Percentiles rank a stretch among this genome's conserved stretches.
Conservation (phyloP, 1,139 yeast species). For the Geotrichum siamense region DNA sequence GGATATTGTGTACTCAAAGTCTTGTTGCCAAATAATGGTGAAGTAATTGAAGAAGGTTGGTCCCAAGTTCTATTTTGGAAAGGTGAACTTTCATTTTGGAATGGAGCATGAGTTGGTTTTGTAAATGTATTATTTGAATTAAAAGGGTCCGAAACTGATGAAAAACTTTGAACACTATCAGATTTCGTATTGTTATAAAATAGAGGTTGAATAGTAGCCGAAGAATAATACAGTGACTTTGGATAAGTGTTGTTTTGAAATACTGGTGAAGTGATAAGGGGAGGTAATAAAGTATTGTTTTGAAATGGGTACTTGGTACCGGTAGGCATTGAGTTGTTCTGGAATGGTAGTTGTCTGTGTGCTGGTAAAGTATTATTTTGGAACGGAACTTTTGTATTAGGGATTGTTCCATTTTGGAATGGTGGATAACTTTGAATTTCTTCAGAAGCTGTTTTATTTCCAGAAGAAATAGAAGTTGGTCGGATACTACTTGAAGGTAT, state of each 20-base stretch:
- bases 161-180: neutral
- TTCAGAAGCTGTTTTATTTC: neutral
- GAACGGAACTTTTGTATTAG: neutral
- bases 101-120: neutral
- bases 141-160: too few relatives aligned
- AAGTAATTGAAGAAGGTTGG: too few relatives aligned
- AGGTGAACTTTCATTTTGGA: neutral
- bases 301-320: too few relatives aligned
- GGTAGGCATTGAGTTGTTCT: too few relatives aligned
- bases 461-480: neutral
- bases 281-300: too few relatives aligned
- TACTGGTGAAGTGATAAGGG: too few relatives aligned
- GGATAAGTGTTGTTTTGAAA: too few relatives aligned
- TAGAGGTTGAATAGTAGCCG: too few relatives aligned
- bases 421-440: neutral
- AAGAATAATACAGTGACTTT: too few relatives aligned
- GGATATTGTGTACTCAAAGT: neutral
- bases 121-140: too few relatives aligned
- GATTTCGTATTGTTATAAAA: neutral
- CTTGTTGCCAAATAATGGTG: neutral
- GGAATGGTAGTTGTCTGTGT: too few relatives aligned
- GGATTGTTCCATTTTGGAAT: neutral
- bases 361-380: neutral
- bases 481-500: neutral
- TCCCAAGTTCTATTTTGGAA: neutral